Evolutionary conservation across 208 protist genomes (phyloP).

Genomic region (Trypanosoma mega): DNA sequence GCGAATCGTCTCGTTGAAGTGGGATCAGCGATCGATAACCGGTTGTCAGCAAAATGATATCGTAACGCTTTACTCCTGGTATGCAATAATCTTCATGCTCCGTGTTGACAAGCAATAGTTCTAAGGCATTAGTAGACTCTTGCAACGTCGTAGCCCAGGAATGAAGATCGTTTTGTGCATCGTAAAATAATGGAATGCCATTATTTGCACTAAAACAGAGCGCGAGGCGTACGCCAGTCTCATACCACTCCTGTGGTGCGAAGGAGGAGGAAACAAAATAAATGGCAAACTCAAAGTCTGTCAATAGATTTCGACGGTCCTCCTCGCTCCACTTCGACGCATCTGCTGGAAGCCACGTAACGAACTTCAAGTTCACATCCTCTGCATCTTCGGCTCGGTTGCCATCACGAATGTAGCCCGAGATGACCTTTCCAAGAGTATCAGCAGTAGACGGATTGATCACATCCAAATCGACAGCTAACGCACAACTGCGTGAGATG

Average conservation of each 20-base stretch:
- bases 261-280: constrained; percentile 71
- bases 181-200: constrained; percentile 65
- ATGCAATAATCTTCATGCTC: constrained; percentile 50
- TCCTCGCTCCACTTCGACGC: too few relatives aligned
- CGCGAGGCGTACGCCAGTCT: constrained; percentile 44
- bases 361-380: constrained; percentile 71
- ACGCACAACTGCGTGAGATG: constrained; percentile 37
- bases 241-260: constrained; percentile 63
- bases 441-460: not conserved
- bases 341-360: constrained; percentile 72
- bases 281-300: constrained; percentile 24
- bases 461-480: not conserved
- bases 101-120: constrained; percentile 65
- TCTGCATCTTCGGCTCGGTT: not conserved
- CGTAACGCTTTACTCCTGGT: constrained; percentile 78
- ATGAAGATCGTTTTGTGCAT: constrained; percentile 53
- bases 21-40: constrained; percentile 58
- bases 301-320: too few relatives aligned
- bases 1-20: constrained; percentile 50
- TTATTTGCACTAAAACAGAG: constrained; percentile 64
- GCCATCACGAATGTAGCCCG: constrained; percentile 30
- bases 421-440: not conserved
- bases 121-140: constrained; percentile 35
- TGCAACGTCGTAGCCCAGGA: constrained; percentile 45
- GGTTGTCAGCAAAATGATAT: constrained; percentile 60